These are phyloP conservation scores for Quercus mongolica DNA, from an alignment of 306 rosid genomes.

Conservation along the genomic window DNA sequence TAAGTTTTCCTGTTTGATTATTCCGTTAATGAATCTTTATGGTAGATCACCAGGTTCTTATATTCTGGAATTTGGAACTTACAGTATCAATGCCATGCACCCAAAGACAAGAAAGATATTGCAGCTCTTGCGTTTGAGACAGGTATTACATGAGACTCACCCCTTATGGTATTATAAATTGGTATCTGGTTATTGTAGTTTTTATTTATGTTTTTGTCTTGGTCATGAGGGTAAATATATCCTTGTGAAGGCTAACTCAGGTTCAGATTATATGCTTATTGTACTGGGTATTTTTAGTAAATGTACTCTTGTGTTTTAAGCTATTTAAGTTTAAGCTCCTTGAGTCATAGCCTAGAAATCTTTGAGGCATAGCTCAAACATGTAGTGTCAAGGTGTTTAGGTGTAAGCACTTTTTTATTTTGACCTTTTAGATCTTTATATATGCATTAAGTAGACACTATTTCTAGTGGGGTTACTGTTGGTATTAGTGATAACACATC, in stretches of 20 bases:
- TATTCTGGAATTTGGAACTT: neutral
- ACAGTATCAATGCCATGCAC: conserved; percentile 91
- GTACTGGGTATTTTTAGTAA: no score
- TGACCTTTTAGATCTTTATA: neutral
- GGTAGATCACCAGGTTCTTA: neutral
- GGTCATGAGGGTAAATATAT: no score
- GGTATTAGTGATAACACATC: no score
- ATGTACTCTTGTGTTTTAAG: neutral
- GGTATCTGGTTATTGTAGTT: no score
- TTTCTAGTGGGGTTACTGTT: neutral
- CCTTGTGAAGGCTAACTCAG: no score
- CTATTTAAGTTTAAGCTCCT: neutral
- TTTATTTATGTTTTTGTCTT: no score
- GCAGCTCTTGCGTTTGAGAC: conserved; percentile 86
- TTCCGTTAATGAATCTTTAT: neutral
- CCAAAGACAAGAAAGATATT: conserved; percentile 77
- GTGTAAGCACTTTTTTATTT: neutral
- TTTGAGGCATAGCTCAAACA: neutral
- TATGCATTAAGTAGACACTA: neutral
- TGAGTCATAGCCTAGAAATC: neutral
- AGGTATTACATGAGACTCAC: conserved; percentile 34
- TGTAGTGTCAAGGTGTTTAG: neutral
- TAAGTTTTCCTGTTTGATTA: conserved; percentile 15
- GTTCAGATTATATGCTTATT: no score
- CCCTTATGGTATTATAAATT: neutral